Conservation (phyloP, 768 basidiomycete species). For the Xerocomus brunneocitrinus region DNA sequence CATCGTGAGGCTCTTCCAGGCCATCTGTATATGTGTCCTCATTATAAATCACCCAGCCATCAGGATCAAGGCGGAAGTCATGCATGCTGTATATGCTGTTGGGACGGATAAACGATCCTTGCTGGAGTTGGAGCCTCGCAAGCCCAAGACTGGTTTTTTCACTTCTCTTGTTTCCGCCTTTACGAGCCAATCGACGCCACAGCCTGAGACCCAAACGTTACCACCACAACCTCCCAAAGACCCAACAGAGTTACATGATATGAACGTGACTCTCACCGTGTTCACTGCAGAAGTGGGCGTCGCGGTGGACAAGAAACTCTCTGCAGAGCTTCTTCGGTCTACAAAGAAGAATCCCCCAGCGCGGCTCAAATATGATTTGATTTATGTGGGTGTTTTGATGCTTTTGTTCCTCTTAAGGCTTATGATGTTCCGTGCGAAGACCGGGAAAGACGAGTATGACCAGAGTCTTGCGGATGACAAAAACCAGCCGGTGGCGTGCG, state of each 20-base stretch:
- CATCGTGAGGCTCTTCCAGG: constrained; percentile 44
- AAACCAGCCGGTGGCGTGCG: constrained; percentile 51
- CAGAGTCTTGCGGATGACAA: constrained; percentile 66
- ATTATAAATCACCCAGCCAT: constrained; percentile 44
- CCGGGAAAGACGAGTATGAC: constrained; percentile 78
- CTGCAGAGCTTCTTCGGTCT: constrained; percentile 74
- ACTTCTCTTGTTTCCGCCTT: constrained; percentile 33
- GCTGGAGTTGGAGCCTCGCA: constrained; percentile 26
- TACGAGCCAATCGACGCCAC: constrained; percentile 15
- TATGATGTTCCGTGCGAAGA: constrained; percentile 40
- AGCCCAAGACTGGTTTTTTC: constrained; percentile 43
- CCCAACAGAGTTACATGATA: constrained; percentile 19
- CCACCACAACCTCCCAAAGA: constrained; percentile 19
- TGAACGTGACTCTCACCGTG: constrained; percentile 30
- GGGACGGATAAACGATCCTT: constrained; percentile 55
- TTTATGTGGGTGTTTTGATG: constrained; percentile 46
- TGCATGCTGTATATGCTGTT: constrained; percentile 69
- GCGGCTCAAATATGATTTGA: constrained; percentile 71
- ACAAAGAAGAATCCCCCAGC: constrained; percentile 93
- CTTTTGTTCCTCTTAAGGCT: constrained; percentile 11
- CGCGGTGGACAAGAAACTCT: constrained; percentile 58
- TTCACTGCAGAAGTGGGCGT: constrained; percentile 49
- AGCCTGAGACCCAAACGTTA: constrained; percentile 2
- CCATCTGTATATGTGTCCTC: background rate
- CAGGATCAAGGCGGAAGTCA: constrained; percentile 76